phyloP scores from a whole-genome alignment of 2,329 filamentous ascomycete species.

The Setomelanomma holmii region DNA sequence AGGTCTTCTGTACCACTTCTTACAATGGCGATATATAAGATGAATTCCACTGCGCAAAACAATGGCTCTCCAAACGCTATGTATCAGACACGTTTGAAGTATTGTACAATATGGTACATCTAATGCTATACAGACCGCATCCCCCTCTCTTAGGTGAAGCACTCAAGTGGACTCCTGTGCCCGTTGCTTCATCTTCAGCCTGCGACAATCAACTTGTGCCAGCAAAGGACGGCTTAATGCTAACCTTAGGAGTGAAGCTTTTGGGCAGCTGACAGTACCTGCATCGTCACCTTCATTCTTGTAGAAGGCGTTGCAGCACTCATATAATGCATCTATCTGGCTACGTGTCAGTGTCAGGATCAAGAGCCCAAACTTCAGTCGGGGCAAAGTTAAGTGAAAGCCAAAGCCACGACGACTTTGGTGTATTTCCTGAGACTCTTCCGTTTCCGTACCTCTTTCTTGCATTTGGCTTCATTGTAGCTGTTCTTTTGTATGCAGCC shows the following conservation, averaged over 20 bases:
- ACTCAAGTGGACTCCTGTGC: slow-evolving; percentile 50
- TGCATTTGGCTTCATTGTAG: slow-evolving; percentile 86
- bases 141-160: not conserved
- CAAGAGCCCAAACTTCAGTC: no score
- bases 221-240: slow-evolving; percentile 6
- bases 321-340: slow-evolving; percentile 84
- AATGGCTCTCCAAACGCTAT: no score
- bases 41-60: no score
- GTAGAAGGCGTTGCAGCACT: slow-evolving; percentile 93
- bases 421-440: no score
- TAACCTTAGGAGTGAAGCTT: slow-evolving; percentile 73
- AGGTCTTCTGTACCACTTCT: no score
- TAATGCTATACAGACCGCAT: not conserved
- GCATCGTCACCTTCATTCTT: slow-evolving; percentile 77
- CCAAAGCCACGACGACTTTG: no score
- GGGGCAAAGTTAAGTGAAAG: no score
- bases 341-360: not conserved
- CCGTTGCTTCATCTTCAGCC: slow-evolving; percentile 83
- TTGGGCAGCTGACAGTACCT: slow-evolving; percentile 83
- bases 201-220: slow-evolving; percentile 24
- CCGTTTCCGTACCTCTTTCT: slow-evolving; percentile 62
- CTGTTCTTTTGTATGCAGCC: slow-evolving; percentile 84
- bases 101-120: not conserved
- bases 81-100: no score
- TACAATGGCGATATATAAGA: no score